Evolutionary conservation across 2,329 filamentous ascomycete species (phyloP).

Genomic region (Arthroderma uncinatum): DNA sequence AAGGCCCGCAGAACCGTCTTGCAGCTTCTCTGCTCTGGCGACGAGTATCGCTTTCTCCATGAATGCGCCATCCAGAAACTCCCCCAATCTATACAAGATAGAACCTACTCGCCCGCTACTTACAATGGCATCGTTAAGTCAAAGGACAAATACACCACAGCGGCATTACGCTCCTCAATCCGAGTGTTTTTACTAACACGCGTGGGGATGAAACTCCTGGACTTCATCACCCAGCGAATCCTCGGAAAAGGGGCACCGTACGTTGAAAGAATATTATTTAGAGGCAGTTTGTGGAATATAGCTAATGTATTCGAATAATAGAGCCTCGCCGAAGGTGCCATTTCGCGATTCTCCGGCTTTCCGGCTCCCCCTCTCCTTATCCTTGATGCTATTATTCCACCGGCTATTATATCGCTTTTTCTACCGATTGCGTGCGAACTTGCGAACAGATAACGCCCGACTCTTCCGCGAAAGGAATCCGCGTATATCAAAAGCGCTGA

Average conservation of each 20-base stretch:
- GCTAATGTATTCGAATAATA: slow-evolving; percentile 11
- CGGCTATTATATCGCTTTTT: slow-evolving; percentile 86
- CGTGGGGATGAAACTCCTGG: slow-evolving; percentile 44
- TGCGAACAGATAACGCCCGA: slow-evolving; percentile 67
- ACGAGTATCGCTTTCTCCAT: slow-evolving; percentile 77
- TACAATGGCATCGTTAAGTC: slow-evolving; percentile 43
- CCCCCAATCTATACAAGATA: slow-evolving; percentile 44
- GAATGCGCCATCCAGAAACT: slow-evolving; percentile 70
- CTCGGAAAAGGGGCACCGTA: not conserved
- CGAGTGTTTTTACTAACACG: slow-evolving; percentile 58
- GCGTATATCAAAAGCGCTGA: slow-evolving; percentile 59
- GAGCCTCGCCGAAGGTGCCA: slow-evolving; percentile 29
- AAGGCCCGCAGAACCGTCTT: slow-evolving; percentile 79
- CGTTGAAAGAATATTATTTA: not conserved
- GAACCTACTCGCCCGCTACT: slow-evolving; percentile 38
- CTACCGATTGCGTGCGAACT: slow-evolving; percentile 60
- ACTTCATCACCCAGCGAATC: not conserved
- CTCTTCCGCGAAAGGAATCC: slow-evolving; percentile 79
- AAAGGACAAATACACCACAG: slow-evolving; percentile 56
- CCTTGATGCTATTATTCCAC: slow-evolving; percentile 77
- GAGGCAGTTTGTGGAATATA: not conserved
- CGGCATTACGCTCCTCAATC: slow-evolving; percentile 58
- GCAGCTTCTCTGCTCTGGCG: slow-evolving; percentile 54
- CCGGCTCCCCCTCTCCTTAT: slow-evolving; percentile 69
- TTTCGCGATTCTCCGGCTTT: slow-evolving; percentile 53